These are phyloP conservation scores for Metarhizium anisopliae DNA, from an alignment of 2,329 filamentous ascomycete species.

Conservation along the genomic window DNA sequence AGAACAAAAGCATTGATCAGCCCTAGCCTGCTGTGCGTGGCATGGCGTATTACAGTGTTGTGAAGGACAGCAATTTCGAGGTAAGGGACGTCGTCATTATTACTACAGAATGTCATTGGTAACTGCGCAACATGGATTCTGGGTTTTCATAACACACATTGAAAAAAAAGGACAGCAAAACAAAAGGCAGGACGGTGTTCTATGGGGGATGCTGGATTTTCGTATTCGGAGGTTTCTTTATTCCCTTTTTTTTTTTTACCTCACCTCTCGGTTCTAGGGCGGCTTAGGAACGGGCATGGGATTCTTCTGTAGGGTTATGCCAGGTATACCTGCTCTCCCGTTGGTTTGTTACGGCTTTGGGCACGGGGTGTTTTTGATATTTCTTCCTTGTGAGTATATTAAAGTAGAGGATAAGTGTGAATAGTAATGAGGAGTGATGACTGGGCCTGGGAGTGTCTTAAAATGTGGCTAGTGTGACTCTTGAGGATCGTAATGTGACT, in stretches of 20 bases:
- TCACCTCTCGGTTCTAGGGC: conserved; percentile 2
- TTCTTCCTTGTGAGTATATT: background rate
- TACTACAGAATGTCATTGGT: conserved; percentile 1
- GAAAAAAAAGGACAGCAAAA: background rate
- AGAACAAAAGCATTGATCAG: background rate
- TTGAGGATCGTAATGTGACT: too few species aligned
- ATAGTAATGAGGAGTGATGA: conserved; percentile 5
- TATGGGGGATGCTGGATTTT: background rate
- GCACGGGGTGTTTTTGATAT: conserved; percentile 7
- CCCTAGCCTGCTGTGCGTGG: background rate
- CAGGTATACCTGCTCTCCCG: background rate
- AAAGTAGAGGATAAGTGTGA: background rate
- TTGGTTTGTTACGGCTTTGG: background rate
- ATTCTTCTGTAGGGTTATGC: background rate
- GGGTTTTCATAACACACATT: background rate
- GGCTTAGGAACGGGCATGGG: conserved; percentile 2
- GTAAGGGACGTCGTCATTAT: background rate
- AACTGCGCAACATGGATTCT: background rate
- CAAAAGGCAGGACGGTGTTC: background rate
- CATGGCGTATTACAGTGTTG: background rate
- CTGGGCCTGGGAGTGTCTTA: background rate
- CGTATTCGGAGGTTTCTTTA: background rate
- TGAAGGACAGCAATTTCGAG: background rate
- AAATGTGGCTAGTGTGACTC: background rate
- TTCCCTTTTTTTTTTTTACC: background rate